Evolutionary conservation across 208 protist species (phyloP), one percentile per base, ranked within the genome.

Genomic region (Leishmania braziliensis): DNA sequence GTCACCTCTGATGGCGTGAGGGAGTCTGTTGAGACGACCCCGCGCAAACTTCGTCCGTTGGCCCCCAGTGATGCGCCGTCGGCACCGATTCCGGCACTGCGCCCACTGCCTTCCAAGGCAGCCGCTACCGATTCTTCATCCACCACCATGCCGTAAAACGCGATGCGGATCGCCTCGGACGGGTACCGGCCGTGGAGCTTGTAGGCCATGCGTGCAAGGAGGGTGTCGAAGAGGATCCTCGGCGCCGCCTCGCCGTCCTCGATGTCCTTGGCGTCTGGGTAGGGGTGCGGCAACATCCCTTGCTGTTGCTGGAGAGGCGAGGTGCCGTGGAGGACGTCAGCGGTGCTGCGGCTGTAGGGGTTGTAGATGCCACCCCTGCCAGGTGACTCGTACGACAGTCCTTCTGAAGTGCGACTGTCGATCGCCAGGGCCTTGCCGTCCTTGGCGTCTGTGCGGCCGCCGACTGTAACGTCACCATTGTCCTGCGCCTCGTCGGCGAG

Each of bases 151-250:
- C 80, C 79, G 71, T 87, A 93, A 56, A 95, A 96, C 16, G 89
- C 89, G 60, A 84, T 86, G 20, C 90, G 90, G 26, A 96, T 74
- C 1, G 93, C 74, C 58, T 95, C 93, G 8, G 77, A 78, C 20
- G 91, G 86, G 82, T 94, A 96, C 29, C 84, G 84, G n/a, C 93
- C 93, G 26, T 93, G 89, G 75, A 96, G 95, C 60, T 89, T 88
- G 62, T 86, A 91, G 23, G 89, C 81, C 90, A 96, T 93, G 76
- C 93, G 90, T 14, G 91, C 88, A 36, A 95, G 78, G 72, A 94
- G 92, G 20, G 93, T 89, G 73, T 95, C 91, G 63, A 96, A 96
- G 65, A 79, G 75, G 46, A 96, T 89, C 26, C 43, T 80, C 4
- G 82, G 79, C 70, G 50, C 36, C 3, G 82, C 73, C 43, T 87